Conservation (phyloP, 345 rosid species). For the Passiflora organensis region DNA sequence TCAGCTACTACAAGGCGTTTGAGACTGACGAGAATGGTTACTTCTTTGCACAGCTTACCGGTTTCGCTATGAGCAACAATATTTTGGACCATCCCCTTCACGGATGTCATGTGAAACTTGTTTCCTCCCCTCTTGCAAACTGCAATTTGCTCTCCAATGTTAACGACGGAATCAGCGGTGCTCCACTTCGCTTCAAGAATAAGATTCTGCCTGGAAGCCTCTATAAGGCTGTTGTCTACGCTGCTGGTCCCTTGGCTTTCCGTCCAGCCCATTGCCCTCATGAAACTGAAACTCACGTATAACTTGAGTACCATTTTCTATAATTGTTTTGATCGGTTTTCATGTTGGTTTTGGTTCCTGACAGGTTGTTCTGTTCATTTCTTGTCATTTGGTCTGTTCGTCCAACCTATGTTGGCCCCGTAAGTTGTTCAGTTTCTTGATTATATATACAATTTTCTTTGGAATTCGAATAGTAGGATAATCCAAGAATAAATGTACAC, state of each 20-base stretch:
- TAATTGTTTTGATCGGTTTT: not conserved
- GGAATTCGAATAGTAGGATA: no score
- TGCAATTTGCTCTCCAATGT: slow-evolving; percentile 68
- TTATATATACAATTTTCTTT: not conserved
- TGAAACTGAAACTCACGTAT: slow-evolving; percentile 28
- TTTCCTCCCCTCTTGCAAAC: slow-evolving; percentile 55
- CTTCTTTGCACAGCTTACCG: slow-evolving; percentile 71
- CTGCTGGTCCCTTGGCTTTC: slow-evolving; percentile 89
- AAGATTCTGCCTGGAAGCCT: slow-evolving; percentile 39
- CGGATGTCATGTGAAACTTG: slow-evolving; percentile 65
- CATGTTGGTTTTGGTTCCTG: not conserved
- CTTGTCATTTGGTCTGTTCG: not conserved
- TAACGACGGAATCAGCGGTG: slow-evolving; percentile 64
- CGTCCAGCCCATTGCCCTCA: slow-evolving; percentile 59
- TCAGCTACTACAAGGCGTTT: slow-evolving; percentile 59
- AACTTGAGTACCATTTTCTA: not conserved
- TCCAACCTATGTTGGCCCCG: not conserved
- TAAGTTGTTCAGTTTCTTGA: slow-evolving; percentile 9
- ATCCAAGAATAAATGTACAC: not conserved
- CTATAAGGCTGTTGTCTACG: slow-evolving; percentile 54
- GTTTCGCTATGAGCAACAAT: slow-evolving; percentile 35
- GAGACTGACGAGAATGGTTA: slow-evolving; percentile 52
- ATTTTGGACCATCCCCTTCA: slow-evolving; percentile 80
- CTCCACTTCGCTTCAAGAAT: slow-evolving; percentile 50
- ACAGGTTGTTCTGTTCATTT: slow-evolving; percentile 10